These are phyloP conservation scores for Saccharomyces hybrid DNA, from an alignment of 1,139 yeast species.

Conservation along the genomic window DNA sequence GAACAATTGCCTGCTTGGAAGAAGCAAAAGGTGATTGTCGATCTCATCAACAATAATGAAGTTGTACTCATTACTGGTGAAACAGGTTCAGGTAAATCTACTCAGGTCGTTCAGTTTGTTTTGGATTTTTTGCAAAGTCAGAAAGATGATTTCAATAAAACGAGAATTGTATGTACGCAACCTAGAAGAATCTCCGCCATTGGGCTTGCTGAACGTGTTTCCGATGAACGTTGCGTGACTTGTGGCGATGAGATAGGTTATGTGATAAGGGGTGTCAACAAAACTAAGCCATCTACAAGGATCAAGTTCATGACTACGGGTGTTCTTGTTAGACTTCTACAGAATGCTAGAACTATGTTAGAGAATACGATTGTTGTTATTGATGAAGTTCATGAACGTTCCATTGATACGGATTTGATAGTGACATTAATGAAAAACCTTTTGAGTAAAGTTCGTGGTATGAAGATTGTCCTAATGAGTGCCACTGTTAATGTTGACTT, in stretches of 20 bases:
- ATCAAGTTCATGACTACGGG: constrained; percentile 88
- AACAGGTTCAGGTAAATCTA: constrained; percentile 94
- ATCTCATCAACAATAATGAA: constrained; percentile 48
- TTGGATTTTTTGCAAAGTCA: constrained; percentile 47
- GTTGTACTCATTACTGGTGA: constrained; percentile 87
- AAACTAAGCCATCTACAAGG: constrained; percentile 52
- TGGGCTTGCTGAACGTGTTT: constrained; percentile 87
- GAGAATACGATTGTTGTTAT: constrained; percentile 52
- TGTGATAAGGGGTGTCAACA: constrained; percentile 82
- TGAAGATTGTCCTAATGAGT: constrained; percentile 80
- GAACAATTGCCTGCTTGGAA: constrained; percentile 75
- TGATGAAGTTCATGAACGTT: constrained; percentile 94
- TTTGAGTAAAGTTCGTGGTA: constrained; percentile 36
- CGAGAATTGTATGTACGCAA: constrained; percentile 79
- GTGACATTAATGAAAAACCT: constrained; percentile 66
- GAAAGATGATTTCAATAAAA: constrained; percentile 28
- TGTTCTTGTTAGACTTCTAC: constrained; percentile 79
- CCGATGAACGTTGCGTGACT: constrained; percentile 63
- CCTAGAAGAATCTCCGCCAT: constrained; percentile 94
- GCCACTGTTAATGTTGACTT: constrained; percentile 80
- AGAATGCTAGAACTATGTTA: constrained; percentile 40
- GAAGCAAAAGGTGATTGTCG: constrained; percentile 48
- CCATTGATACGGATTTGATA: constrained; percentile 82
- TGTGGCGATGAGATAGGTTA: constrained; percentile 83
- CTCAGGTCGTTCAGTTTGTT: constrained; percentile 85